Evolutionary conservation across 352 stramenopile species (phyloP).

Genomic region (Globisporangium camurandrum): DNA sequence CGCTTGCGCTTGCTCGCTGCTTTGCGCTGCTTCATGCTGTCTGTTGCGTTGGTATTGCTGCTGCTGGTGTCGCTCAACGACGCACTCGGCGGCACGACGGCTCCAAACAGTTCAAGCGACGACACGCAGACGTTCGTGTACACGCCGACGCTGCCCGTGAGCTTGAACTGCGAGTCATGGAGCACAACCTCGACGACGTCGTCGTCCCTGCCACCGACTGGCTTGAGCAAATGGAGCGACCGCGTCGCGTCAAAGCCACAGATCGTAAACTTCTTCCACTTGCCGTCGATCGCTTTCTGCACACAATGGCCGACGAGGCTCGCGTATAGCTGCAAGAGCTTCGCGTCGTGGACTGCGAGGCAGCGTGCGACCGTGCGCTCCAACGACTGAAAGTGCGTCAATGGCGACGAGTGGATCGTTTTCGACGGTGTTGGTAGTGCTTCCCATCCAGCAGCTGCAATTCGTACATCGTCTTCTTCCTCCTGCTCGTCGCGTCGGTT

Average conservation of each 20-base stretch:
- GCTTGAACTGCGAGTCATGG: slow-evolving; percentile 72
- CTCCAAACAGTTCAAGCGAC: slow-evolving; percentile 43
- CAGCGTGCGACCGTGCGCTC: slow-evolving; percentile 66
- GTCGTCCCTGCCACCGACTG: slow-evolving; percentile 28
- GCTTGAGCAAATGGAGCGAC: slow-evolving; percentile 53
- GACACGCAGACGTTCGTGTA: slow-evolving; percentile 39
- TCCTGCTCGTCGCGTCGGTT: not conserved
- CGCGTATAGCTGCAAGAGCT: slow-evolving; percentile 47
- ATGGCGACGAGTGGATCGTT: slow-evolving; percentile 59
- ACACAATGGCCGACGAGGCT: slow-evolving; percentile 65
- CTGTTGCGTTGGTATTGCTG: slow-evolving; percentile 3
- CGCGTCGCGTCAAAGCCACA: slow-evolving; percentile 54
- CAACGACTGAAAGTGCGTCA: slow-evolving; percentile 86
- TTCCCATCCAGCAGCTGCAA: not conserved
- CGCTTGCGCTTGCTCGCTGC: slow-evolving; percentile 51
- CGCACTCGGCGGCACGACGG: slow-evolving; percentile 5
- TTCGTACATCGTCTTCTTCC: slow-evolving; percentile 5
- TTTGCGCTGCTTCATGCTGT: slow-evolving; percentile 55
- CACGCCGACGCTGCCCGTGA: slow-evolving; percentile 38
- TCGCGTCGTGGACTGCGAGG: slow-evolving; percentile 41
- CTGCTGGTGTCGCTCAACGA: not conserved
- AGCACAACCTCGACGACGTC: slow-evolving; percentile 60
- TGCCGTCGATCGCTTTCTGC: slow-evolving; percentile 69
- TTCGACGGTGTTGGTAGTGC: slow-evolving; percentile 17
- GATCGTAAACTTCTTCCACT: slow-evolving; percentile 72